Evolutionary conservation across 2,329 filamentous ascomycete species (phyloP).

Genomic region (Fonsecaea pugnacius): DNA sequence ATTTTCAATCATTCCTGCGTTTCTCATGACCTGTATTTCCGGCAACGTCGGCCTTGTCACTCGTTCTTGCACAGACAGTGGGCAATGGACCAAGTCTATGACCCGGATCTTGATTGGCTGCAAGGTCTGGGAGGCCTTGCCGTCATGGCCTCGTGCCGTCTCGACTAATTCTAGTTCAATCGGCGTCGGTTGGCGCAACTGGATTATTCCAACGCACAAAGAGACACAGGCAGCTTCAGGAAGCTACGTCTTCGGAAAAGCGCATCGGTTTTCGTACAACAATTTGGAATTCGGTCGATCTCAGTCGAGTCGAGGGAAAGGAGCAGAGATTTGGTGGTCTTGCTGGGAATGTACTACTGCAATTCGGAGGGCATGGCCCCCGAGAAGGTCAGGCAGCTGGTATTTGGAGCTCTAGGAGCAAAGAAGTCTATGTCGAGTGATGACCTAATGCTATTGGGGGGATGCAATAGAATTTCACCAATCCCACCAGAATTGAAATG

Average conservation of each 20-base stretch:
- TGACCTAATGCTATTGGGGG: conserved; percentile 9
- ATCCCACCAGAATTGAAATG: conserved; percentile 11
- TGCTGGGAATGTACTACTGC: conserved; percentile 17
- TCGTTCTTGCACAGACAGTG: not conserved
- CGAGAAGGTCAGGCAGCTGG: conserved; percentile 1
- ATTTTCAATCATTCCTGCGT: conserved; percentile 3
- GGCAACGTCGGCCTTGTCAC: not conserved
- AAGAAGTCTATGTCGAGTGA: conserved; percentile 15
- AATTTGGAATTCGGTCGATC: conserved; percentile 8
- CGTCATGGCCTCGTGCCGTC: not conserved
- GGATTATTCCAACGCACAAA: conserved; percentile 5
- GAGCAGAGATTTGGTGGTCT: conserved; percentile 3
- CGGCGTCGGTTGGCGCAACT: conserved; percentile 10
- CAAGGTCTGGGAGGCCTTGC: not conserved
- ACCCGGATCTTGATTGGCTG: not conserved
- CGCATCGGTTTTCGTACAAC: conserved; percentile 1
- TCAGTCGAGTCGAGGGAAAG: conserved; percentile 10
- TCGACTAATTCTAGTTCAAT: conserved; percentile 6
- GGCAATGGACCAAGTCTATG: not conserved
- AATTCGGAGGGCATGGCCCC: not conserved
- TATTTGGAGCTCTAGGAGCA: conserved; percentile 21
- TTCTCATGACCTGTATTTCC: not conserved
- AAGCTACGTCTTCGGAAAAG: conserved; percentile 17
- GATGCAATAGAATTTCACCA: conserved; percentile 16
- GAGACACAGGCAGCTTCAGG: not conserved